Conservation (phyloP, 2,329 filamentous ascomycete genomes). For the Penicillium sp. region DNA sequence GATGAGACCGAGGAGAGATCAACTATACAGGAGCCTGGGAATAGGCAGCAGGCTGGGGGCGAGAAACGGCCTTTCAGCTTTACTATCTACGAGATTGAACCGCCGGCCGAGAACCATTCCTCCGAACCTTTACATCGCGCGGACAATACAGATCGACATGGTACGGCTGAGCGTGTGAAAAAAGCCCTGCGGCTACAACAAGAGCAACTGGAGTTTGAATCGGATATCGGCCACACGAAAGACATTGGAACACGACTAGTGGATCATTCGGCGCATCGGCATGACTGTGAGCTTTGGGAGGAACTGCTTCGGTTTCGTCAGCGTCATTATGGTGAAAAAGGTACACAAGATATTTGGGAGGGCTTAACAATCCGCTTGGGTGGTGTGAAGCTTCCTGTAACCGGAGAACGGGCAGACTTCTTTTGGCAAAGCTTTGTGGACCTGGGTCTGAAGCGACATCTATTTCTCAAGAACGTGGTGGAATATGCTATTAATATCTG, state of each 20-base stretch:
- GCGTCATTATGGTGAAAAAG: constrained; percentile 43
- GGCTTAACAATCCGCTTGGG: constrained; percentile 33
- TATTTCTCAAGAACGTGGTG: constrained; percentile 34
- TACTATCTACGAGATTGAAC: constrained; percentile 30
- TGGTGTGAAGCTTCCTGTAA: constrained; percentile 36
- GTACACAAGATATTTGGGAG: constrained; percentile 43
- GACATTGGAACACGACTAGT: constrained; percentile 40
- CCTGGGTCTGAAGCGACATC: constrained; percentile 33
- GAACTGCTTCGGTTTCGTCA: constrained; percentile 45
- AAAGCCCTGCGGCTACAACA: constrained; percentile 28
- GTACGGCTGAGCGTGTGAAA: constrained; percentile 3
- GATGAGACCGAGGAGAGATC: constrained; percentile 4
- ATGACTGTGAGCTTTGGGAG: constrained; percentile 46
- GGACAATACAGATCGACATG: not conserved
- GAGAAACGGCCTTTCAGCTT: constrained; percentile 20
- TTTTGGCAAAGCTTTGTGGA: constrained; percentile 44
- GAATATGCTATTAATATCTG: constrained; percentile 43
- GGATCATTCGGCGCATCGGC: constrained; percentile 30
- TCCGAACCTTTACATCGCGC: not conserved
- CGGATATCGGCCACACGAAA: constrained; percentile 38
- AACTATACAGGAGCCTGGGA: not conserved
- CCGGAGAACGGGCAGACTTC: constrained; percentile 37
- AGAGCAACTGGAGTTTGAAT: constrained; percentile 42
- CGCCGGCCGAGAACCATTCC: constrained; percentile 6
- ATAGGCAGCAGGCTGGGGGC: not conserved